Conservation (phyloP, 768 basidiomycete genomes). For the Boletus rubropictus region DNA sequence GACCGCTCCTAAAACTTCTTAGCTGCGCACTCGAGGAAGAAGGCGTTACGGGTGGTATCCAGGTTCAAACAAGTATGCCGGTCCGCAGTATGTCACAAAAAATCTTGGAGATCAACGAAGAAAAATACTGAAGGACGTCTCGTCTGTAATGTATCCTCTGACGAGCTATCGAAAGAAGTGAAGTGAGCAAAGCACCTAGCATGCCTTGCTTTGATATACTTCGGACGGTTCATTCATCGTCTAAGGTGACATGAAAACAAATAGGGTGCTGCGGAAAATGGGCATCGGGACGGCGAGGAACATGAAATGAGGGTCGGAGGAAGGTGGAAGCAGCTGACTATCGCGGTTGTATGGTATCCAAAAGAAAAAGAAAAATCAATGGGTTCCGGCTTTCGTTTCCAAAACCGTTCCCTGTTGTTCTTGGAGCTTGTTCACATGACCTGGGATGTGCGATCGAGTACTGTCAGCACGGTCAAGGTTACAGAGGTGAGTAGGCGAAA, state of each 20-base stretch:
- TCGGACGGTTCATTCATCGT: not conserved
- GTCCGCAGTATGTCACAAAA: not conserved
- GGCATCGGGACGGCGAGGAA: not conserved
- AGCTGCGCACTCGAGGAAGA: no score
- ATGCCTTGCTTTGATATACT: not conserved
- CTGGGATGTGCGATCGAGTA: not conserved
- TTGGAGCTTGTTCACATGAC: not conserved
- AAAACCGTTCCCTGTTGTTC: not conserved
- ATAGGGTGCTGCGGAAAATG: not conserved
- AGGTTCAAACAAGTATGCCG: not conserved
- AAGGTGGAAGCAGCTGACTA: not conserved
- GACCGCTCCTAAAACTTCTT: no score
- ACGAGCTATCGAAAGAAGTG: not conserved
- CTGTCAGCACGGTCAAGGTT: not conserved
- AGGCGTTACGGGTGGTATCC: not conserved
- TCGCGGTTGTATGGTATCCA: not conserved
- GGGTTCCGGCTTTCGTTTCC: not conserved
- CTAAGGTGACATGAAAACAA: not conserved
- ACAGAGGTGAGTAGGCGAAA: not conserved
- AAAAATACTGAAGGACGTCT: not conserved
- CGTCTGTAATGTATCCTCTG: slow-evolving; percentile 7
- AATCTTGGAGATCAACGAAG: not conserved
- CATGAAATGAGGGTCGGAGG: not conserved
- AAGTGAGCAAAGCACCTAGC: not conserved
- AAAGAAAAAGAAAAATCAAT: no score